Evolutionary conservation across 164 flowering plant species (phyloP).

Genomic region (Malania oleifera): DNA sequence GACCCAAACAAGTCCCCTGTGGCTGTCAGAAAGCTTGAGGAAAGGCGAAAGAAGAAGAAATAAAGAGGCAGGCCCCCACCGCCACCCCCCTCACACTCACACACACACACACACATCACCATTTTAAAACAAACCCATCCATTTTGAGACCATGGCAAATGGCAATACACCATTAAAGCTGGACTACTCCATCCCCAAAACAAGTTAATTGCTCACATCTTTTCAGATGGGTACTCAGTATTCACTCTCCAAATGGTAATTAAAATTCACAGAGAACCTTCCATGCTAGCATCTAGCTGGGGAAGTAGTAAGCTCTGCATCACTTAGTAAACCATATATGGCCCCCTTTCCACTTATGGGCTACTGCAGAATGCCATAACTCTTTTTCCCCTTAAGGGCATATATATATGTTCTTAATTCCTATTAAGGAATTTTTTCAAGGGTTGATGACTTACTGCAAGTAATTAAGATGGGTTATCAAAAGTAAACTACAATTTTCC

Average conservation of each 20-base stretch:
- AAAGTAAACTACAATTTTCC: not conserved
- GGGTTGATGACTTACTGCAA: too few species aligned
- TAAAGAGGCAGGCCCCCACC: slow-evolving; percentile 12
- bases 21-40: slow-evolving; percentile 1
- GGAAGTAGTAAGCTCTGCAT: not conserved
- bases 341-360: too few species aligned
- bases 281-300: too few species aligned
- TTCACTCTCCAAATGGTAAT: slow-evolving; percentile 6
- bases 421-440: too few species aligned
- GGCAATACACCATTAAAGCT: too few species aligned
- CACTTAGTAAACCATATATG: too few species aligned
- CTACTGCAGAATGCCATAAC: too few species aligned
- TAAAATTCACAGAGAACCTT: not conserved
- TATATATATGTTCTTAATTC: too few species aligned
- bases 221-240: slow-evolving; percentile 21
- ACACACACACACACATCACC: not conserved
- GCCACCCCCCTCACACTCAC: not conserved
- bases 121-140: slow-evolving; percentile 4
- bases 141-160: too few species aligned
- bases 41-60: slow-evolving; percentile 6
- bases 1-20: slow-evolving; percentile 19
- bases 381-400: not conserved
- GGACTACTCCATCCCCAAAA: slow-evolving; percentile 9
- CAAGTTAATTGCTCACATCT: slow-evolving; percentile 32
- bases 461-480: too few species aligned